Base-by-base conservation (phyloP, 73 alveolate genomes). In the Diophrys sp. region DNA sequence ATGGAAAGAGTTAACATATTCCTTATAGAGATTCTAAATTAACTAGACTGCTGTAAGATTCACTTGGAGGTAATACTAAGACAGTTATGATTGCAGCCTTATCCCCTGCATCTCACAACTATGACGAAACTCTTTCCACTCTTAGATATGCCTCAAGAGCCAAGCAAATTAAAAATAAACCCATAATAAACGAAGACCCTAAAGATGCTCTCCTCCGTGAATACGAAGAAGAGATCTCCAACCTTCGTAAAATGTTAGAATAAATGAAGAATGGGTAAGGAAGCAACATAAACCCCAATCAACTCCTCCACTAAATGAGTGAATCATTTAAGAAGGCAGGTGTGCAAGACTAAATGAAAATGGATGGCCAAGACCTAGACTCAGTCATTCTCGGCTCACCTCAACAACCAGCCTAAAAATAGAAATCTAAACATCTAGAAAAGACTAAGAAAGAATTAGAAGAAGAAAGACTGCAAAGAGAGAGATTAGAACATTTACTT, bases 11-110 rank as follows among this genome's bases (percentile, higher is more conserved):
- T n/a, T n/a, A n/a, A n/a, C n/a, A n/a, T n/a, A n/a, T n/a, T n/a
- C n/a, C n/a, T n/a, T n/a, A n/a, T n/a, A n/a, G n/a, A n/a, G 99
- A 97, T 75, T 96, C 99, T 27, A 97, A 97, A 84, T 89, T 97
- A 25, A 97, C 99, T 32, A 85, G 97, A 71, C 91, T 97, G 71
- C 84, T 97, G 31, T 85, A 92, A 87, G 99, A 97, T 82, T 96
- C 99, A 54, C 84, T 97, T 26, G 99, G 99, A 74, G 99, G 99
- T 29, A 97, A 97, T 87, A 96, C 99, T 23, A 97, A 97, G 81
- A 97, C 99, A 2, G 99, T 97, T 27, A 97, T 97, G 99, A 95
- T 97, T 54, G 99, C 99, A 2, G 97, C 97, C 69, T 84, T 96
- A 11, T 98, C 99, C 0, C 99, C 99, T 32, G 99, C 99, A 53